Base-by-base conservation (phyloP, 805 yeast species). In the Schwanniomyces yamadae region DNA sequence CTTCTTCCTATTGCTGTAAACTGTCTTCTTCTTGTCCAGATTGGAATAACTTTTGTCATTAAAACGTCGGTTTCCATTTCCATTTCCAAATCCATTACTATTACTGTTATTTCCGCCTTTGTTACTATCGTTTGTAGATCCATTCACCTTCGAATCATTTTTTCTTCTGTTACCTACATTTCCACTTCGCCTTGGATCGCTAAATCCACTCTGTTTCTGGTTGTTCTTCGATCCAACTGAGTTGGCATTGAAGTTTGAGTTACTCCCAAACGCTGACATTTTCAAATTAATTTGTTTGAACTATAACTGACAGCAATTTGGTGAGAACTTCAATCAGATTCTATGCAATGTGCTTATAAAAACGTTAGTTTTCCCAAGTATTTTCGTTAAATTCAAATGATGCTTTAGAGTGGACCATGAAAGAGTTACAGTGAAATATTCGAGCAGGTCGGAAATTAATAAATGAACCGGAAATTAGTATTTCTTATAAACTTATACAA, bases 191-290 rank as follows among this genome's bases (percentile, higher is more conserved):
- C 37, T 37, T n/a, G 36, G 40, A 34, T 45, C 49, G 16, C 36
- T 28, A 20, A 27, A 39, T n/a, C 45, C 42, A 40, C 36, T 40
- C 10, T 31, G 26, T 28, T 32, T 42, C 20, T 39, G 37, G 31
- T 31, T 25, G 23, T 26, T 33, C 33, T 23, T 34, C 21, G 30
- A 15, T n/a, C 28, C 33, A 21, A 27, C 34, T 18, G 31, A 15
- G 25, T 12, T 34, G 34, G 45, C 30, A 28, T 23, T 37, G 23
- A 32, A 10, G 28, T 28, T 35, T 22, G 40, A 36, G 23, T 31
- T 35, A 19, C 46, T 40, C 37, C 44, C 52, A 47, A 48, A 47
- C 31, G 45, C 48, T 19, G 54, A 46, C 50, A 49, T 49, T 14
- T 23, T 34, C 11, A 21, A 26, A 34, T 15, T 23, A 18, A 28